Evolutionary conservation across 2,329 filamentous ascomycete genomes (phyloP), one percentile per base, ranked within the genome.

Genomic region (Exophiala spinifera): DNA sequence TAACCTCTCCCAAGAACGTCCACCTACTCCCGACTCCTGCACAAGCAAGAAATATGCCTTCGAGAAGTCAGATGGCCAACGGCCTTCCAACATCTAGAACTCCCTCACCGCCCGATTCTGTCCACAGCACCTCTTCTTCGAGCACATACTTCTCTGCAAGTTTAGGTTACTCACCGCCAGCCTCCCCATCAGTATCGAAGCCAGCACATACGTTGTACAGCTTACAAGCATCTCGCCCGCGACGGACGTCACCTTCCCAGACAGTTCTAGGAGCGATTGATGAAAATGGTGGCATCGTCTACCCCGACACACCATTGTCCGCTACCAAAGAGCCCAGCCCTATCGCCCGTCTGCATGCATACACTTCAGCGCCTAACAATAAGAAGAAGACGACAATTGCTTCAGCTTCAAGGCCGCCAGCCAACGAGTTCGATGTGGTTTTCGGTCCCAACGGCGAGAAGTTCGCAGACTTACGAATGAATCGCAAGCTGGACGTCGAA

Each of bases 181-280:
- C 49, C 19, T 48, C 53, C 13, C 23, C 37, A 21, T 31, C 40
- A 7, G 17, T 28, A n/a, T 14, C 36, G 14, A 49, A 56, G 21
- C 7, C 48, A 19, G n/a, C 45, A 25, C 45, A 48, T 43, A 45
- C 40, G 13, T 43, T 52, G 51, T 55, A 57, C 49, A 60, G 55
- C 33, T 47, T 17, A 15, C 33, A 40, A 19, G 37, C 37, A 15
- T 44, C 42, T 21, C 44, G 48, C 17, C 34, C 45, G 7, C 36
- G 53, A 28, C 49, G 55, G 14, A 14, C 43, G 25, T 55, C 57
- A 37, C 57, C 51, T 28, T 55, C 54, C 14, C 51, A 55, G 37
- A 51, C 36, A 15, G 51, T 60, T 6, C 42, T 60, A 13, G 57
- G 57, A 34, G 55, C 57, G 13, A 60, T 60, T 39, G 57, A 60